Base-by-base conservation (phyloP, 2,329 filamentous ascomycete species). In the Stemphylium beticola region DNA sequence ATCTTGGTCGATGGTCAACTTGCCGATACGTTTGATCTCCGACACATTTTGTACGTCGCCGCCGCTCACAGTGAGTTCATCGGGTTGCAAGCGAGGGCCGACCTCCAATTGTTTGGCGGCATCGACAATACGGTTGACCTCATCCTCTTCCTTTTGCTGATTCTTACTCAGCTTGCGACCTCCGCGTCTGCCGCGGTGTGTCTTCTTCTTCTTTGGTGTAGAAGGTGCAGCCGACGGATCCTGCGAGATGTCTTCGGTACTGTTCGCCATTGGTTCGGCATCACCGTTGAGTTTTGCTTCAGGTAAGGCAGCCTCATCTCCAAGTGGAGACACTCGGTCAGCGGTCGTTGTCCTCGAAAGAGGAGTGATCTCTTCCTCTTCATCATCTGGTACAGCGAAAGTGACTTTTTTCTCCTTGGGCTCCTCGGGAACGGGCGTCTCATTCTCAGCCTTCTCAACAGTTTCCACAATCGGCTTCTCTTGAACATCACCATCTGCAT, bases 1-100 rank as follows among this genome's bases (percentile, higher is more conserved):
- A 63, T 87, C 82, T 20, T 83, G 86, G 60, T 83, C 79, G 26
- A 88, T 85, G 49, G 80, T 81, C 20, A 87, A 76, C 56, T 83
- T 85, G 46, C 85, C 85, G 64, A 87, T 87, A 39, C 83, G 81
- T 56, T 87, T 78, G 11, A 78, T 76, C 40, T 78, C 80, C 31
- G 75, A 75, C 10, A 81, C 73, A 52, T 82, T 79, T 24, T 76
- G 76, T 36, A 81, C 76, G 32, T 76, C 78, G 50, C 79, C 76
- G 48, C 77, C 73, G 49, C 77, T 75, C 32, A 76, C 64, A 20
- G 74, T 73, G 42, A 74, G 63, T 40, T 76, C 73, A 51, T 78
- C 75, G 8, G 75, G 72, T 36, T 78, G 74, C 6, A 77, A 60
- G 24, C 64, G 47, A 22, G 67, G 68, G 14, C 65, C 54, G 26